Conservation (phyloP, 1,284 basidiomycete genomes). For the Dichomitus squalens region DNA sequence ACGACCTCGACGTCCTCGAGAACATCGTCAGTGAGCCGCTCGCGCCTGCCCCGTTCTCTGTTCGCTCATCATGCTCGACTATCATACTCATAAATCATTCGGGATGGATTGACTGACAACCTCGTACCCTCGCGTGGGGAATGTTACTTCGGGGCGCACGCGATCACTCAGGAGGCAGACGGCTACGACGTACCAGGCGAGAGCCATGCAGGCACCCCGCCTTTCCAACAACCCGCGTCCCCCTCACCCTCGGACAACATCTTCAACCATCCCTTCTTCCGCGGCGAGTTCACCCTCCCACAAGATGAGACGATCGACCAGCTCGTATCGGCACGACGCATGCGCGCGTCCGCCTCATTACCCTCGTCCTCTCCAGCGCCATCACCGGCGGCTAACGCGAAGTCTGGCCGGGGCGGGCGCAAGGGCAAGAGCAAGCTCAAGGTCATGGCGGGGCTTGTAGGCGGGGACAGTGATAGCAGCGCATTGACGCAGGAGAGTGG, state of each 20-base stretch:
- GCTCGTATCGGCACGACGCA: constrained; percentile 61
- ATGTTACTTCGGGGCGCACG: neutral
- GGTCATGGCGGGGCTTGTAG: constrained; percentile 68
- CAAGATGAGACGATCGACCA: constrained; percentile 58
- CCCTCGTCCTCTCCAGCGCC: constrained; percentile 49
- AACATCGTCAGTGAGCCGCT: constrained; percentile 55
- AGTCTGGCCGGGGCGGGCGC: constrained; percentile 37
- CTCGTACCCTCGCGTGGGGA: neutral
- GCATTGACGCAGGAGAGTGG: constrained; percentile 78
- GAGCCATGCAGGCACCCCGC: constrained; percentile 42
- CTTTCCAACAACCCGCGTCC: constrained; percentile 52
- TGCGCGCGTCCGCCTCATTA: constrained; percentile 57
- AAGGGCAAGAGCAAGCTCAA: constrained; percentile 33
- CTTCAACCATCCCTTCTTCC: constrained; percentile 67
- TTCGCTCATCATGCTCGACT: neutral
- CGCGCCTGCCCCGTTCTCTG: constrained; percentile 5
- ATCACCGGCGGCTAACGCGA: constrained; percentile 40
- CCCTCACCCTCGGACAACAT: constrained; percentile 71
- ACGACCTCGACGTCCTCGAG: constrained; percentile 79
- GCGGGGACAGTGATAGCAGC: constrained; percentile 79
- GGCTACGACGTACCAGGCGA: constrained; percentile 55
- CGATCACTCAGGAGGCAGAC: constrained; percentile 55
- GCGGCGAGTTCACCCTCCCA: constrained; percentile 66
- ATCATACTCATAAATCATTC: no score
- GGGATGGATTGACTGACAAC: neutral